Evolutionary conservation across 2,329 filamentous ascomycete genomes (phyloP), one percentile per base, ranked within the genome.

Genomic region (Aureobasidium sp.): DNA sequence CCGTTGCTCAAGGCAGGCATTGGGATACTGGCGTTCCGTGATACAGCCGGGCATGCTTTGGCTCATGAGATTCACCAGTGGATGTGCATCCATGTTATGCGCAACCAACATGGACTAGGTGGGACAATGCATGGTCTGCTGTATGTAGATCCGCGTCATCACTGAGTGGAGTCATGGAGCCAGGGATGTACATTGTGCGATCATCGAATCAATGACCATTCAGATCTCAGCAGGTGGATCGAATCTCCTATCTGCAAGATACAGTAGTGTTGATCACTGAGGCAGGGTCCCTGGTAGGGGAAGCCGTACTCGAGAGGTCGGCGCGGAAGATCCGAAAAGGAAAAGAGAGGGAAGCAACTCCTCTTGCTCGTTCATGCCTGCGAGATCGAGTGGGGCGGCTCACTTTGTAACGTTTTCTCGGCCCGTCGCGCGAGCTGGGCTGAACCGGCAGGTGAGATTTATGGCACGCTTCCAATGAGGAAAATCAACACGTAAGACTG

Each of bases 51-150:
- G n/a, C 4, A 15, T 16, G 6, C 13, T 32, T 44, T 32, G 29
- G 16, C 16, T 25, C 15, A 27, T 10, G 37, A 27, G 29, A 15
- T 5, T 45, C 10, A 34, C 5, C 25, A n/a, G 27, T n/a, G 13
- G 5, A 10, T 42, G 52, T 37, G 25, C 30, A 32, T 16, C 32
- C 9, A 21, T 21, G 27, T 11, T 30, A 36, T 45, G 29, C 30
- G 39, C 39, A n/a, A 27, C 34, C 52, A 54, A 27, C 27, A 54
- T 57, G 11, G 41, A 57, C 53, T 25, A 57, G 53, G 53, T 57
- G 45, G 53, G 53, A 57, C 53, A 57, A 57, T 34, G 53, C 53
- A 57, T 16, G 39, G 15, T 10, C 30, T 45, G 29, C 37, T 44
- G 21, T 45, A n/a, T 44, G 21, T 45, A n/a, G 49, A 37, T 30